phyloP scores from a whole-genome alignment of 257 asterid species.

The Nicotiana tomentosiformis region DNA sequence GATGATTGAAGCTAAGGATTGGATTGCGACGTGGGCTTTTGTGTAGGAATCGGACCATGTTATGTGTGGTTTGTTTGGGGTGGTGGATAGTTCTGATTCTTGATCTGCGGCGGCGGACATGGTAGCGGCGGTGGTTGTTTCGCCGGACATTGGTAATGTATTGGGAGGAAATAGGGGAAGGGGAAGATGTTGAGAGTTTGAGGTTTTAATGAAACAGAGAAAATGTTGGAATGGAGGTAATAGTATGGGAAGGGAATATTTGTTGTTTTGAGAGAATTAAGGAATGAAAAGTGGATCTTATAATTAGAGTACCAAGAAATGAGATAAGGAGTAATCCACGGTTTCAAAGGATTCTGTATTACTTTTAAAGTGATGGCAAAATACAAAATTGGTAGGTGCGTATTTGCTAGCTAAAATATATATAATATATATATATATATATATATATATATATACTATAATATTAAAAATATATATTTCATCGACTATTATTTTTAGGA shows the following conservation, averaged over 20 bases:
- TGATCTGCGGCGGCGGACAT: background rate
- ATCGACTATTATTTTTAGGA: no score
- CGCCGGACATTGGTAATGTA: slow-evolving; percentile 9
- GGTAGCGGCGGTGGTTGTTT: background rate
- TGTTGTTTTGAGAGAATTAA: slow-evolving; percentile 16
- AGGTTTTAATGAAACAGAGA: no score
- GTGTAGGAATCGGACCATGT: slow-evolving; percentile 74
- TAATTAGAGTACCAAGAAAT: background rate
- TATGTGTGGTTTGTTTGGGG: slow-evolving; percentile 34
- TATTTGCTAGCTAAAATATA: no score
- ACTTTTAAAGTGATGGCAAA: background rate
- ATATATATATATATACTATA: no score
- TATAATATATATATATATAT: no score
- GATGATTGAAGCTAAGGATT: slow-evolving; percentile 57
- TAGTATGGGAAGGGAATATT: background rate
- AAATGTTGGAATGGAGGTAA: background rate
- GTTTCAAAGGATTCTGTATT: background rate
- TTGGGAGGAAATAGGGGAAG: background rate
- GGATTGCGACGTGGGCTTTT: slow-evolving; percentile 52
- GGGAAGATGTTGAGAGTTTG: background rate
- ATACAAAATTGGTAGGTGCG: no score
- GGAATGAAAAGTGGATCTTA: slow-evolving; percentile 37
- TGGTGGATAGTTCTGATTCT: background rate
- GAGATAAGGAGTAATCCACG: background rate
- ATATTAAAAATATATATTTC: no score